Conservation (phyloP, 305 asterid species). For the Coffea humblotiana region DNA sequence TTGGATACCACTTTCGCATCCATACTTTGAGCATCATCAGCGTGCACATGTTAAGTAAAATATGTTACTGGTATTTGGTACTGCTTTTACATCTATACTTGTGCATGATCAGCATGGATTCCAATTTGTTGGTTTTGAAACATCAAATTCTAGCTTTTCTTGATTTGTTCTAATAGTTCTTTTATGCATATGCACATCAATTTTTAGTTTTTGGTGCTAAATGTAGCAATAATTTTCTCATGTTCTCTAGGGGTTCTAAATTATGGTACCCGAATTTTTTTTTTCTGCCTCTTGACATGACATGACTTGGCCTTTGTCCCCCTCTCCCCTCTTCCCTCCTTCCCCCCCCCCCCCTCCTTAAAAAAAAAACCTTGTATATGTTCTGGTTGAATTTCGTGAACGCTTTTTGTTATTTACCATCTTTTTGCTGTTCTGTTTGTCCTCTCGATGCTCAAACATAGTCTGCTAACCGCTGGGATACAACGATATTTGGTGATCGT, state of each 20-base stretch:
- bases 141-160: not conserved
- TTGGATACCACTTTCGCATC: too few relatives aligned
- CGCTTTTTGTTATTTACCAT: conserved; percentile 42
- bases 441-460: conserved; percentile 37
- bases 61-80: not conserved
- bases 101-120: not conserved
- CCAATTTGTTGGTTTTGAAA: not conserved
- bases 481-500: conserved; percentile 74
- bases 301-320: not conserved
- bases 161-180: not conserved
- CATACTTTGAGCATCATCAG: too few relatives aligned
- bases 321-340: too few relatives aligned
- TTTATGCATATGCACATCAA: not conserved
- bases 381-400: not conserved
- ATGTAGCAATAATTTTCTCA: too few relatives aligned
- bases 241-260: too few relatives aligned
- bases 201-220: not conserved
- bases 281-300: not conserved
- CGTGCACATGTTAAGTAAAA: not conserved
- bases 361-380: too few relatives aligned
- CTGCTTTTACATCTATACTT: not conserved
- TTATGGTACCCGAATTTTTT: not conserved
- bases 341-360: too few relatives aligned
- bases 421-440: conserved; percentile 40
- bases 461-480: conserved; percentile 84